Evolutionary conservation across 139 green algal genomes (phyloP), one percentile per base, ranked within the genome.

Genomic region (Picocystis salinarum): DNA sequence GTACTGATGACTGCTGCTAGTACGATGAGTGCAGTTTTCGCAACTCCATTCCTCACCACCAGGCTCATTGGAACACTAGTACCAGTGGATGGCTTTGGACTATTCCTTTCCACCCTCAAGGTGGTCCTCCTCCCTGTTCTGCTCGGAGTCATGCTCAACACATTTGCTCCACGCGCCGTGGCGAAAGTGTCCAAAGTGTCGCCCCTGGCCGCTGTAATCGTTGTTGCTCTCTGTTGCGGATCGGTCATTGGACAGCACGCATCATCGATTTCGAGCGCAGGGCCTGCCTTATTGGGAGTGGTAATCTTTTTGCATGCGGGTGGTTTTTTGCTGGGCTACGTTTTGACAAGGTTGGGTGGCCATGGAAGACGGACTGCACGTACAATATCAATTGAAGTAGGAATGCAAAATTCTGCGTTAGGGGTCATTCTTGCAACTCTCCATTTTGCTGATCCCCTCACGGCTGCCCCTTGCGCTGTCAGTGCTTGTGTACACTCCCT

Each of bases 51-150:
- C 39, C 59, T 91, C 46, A 78, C 74, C 5, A 62, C 33, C 53
- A 7, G 34, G 12, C 55, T 82, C 28, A 64, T 76, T 22, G 76
- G 76, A n/a, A 64, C 70, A 11, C 44, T 74, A 28, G 66, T 86
- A 23, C 61, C 71, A 0, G 70, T 84, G 2, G 59, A 83, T 49
- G 59, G 48, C 2, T 11, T n/a, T 3, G 74, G 50, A 5, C 52
- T 91, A 15, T 52, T 80, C 18, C 6, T 68, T 27, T 76, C 63
- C 34, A 85, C 74, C 0, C 23, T 74, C 1, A 67, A 84, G 24
- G 71, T 85, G 19, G 78, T 91, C 22, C 52, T 91, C 40, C 47
- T 68, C 15, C 79, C 79, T 4, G 67, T 85, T 3, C 24, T 76
- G 15, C 27, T 67, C 0, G 79, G 79, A 10, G 55, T 42, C 2